Conservation (phyloP, 1,139 yeast genomes). For the Yamadazyma sp. region DNA sequence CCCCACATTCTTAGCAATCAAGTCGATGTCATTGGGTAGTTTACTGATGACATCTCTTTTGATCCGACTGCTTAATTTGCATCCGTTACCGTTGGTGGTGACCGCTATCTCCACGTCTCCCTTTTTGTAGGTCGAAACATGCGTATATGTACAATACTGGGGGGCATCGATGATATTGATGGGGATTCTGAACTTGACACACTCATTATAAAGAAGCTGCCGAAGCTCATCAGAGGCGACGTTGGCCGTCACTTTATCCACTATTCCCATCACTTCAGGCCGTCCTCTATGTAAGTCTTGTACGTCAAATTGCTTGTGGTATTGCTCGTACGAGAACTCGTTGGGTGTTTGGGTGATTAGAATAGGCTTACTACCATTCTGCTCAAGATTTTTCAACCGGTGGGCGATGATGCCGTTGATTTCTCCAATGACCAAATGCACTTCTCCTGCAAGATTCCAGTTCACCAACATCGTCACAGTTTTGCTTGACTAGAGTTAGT, state of each 20-base stretch:
- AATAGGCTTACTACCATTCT: slow-evolving; percentile 60
- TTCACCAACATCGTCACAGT: slow-evolving; percentile 17
- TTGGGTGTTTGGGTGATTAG: slow-evolving; percentile 33
- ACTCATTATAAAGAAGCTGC: slow-evolving; percentile 43
- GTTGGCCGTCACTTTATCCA: slow-evolving; percentile 75
- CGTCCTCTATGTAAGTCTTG: slow-evolving; percentile 58
- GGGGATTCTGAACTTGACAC: slow-evolving; percentile 70
- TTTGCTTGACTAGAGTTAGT: no score
- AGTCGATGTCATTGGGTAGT: slow-evolving; percentile 70
- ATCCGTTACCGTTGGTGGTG: slow-evolving; percentile 87
- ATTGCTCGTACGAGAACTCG: slow-evolving; percentile 26
- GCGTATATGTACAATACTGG: slow-evolving; percentile 70
- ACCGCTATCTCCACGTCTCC: slow-evolving; percentile 84
- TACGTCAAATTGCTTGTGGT: slow-evolving; percentile 35
- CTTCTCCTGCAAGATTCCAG: slow-evolving; percentile 48
- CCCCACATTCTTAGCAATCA: slow-evolving; percentile 70
- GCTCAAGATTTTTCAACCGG: slow-evolving; percentile 50
- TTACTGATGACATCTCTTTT: slow-evolving; percentile 68
- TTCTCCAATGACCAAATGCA: slow-evolving; percentile 62
- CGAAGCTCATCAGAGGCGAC: slow-evolving; percentile 35
- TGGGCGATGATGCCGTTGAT: slow-evolving; percentile 49
- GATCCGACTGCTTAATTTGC: slow-evolving; percentile 78
- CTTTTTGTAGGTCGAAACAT: slow-evolving; percentile 67
- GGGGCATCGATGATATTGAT: slow-evolving; percentile 77
- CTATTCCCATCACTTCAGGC: slow-evolving; percentile 56